phyloP scores from a whole-genome alignment of 2,329 filamentous ascomycete genomes.

The Cladosporium sp. region DNA sequence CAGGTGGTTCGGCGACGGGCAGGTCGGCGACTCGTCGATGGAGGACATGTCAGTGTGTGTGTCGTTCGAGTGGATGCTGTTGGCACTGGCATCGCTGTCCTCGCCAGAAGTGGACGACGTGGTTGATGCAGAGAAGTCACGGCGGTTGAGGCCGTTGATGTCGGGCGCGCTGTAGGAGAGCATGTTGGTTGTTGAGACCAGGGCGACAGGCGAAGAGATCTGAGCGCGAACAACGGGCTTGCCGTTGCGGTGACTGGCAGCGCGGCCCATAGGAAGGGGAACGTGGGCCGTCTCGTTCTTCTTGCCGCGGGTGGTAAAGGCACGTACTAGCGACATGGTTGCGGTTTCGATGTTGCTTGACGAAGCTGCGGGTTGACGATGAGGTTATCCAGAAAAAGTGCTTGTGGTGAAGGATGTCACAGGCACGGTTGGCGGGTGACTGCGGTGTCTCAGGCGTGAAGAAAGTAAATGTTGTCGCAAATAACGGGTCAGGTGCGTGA shows the following conservation, averaged over 20 bases:
- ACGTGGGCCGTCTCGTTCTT: conserved; percentile 42
- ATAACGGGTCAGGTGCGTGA: conserved; percentile 10
- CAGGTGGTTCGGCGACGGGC: conserved; percentile 57
- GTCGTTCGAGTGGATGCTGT: conserved; percentile 59
- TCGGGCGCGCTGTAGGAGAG: conserved; percentile 93
- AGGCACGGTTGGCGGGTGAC: conserved; percentile 6
- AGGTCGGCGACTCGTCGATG: conserved; percentile 45
- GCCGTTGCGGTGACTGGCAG: conserved; percentile 49
- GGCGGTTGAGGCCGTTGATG: conserved; percentile 48
- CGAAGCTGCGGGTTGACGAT: background rate
- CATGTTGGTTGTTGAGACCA: conserved; percentile 94
- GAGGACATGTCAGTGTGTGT: conserved; percentile 65
- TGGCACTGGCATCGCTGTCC: conserved; percentile 66
- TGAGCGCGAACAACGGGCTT: conserved; percentile 61
- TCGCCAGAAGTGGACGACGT: conserved; percentile 64
- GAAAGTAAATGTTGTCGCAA: conserved; percentile 12
- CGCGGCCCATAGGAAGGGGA: conserved; percentile 36
- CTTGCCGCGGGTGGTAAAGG: conserved; percentile 72
- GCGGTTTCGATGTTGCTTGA: conserved; percentile 5
- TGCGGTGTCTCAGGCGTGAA: conserved; percentile 17
- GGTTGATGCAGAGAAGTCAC: conserved; percentile 39
- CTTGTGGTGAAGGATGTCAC: background rate
- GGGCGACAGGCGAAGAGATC: conserved; percentile 84
- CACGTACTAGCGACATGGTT: conserved; percentile 64
- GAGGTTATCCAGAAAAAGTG: background rate